Base-by-base conservation (phyloP, 2,329 filamentous ascomycete genomes). In the Beauveria sp. region DNA sequence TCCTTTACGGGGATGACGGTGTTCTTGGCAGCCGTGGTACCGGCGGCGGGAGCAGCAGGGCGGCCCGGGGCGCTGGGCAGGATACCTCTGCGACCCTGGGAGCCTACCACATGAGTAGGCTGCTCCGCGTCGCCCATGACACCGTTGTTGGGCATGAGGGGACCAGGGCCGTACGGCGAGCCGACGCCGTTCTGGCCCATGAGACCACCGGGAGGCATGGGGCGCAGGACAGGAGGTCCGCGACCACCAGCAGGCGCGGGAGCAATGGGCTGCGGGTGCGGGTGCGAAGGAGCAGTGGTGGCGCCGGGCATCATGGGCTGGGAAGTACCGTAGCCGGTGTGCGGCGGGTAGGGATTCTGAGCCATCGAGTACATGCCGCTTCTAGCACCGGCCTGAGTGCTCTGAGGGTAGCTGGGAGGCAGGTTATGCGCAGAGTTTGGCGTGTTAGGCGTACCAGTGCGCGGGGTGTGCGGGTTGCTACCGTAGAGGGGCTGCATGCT, bases 1-100 rank as follows among this genome's bases (percentile, higher is more conserved):
- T 98, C 93, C 80, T 98, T 97, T 68, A 91, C 89, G 18, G 93
- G 92, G 65, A 96, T 95, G 65, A 90, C 86, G 64, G 90, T 88
- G 70, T 83, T 90, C 82, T 96, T 96, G 10, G 84, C 82, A 34
- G 84, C 80, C 49, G 84, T 83, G 66, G 85, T 87, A 49, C 90
- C 88, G 22, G 85, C 83, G 24, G 88, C 80, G 38, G 90, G 86
- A 28, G 91, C 90, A 60, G 90, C 86, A 61, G 92, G 90, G 63
- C 92, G 83, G 49, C 93, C 93, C 34, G 92, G 91, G 64, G 93
- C 92, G 69, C 92, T 96, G 18, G 93, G 93, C 65, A 98, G 78
- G 45, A 97, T 96, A 54, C 93, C 93, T 67, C 93, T 86, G 66
- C 93, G 87, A 63, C 93, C 93, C 77, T 98, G 93, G 28, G 93